A percentile compares a stretch with the other conserved stretches of the same genome.
phyloP scores from a whole-genome alignment of 306 rosid genomes.

The Prinsepia uniflora region DNA sequence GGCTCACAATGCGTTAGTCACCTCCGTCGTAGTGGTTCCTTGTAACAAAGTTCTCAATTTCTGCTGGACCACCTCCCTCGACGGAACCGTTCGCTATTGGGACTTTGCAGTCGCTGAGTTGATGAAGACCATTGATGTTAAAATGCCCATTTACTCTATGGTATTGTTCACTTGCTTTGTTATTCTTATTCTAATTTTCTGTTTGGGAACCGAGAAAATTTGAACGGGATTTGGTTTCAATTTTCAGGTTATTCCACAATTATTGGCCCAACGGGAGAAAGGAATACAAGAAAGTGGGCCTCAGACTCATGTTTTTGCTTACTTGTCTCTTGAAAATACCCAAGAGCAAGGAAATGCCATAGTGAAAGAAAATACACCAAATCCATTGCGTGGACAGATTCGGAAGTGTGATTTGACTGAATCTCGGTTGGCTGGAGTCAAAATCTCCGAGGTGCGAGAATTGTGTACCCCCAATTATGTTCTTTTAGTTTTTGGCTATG shows the following conservation, averaged over 20 bases:
- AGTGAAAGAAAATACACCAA: slow-evolving; percentile 14
- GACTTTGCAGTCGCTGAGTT: slow-evolving; percentile 63
- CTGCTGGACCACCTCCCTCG: slow-evolving; percentile 84
- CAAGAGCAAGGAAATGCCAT: slow-evolving; percentile 19
- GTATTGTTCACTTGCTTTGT: slow-evolving; percentile 28
- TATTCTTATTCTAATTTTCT: not conserved
- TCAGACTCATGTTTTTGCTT: slow-evolving; percentile 40
- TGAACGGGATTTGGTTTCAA: not conserved
- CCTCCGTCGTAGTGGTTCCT: slow-evolving; percentile 62
- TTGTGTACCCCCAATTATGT: not conserved
- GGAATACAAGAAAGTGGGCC: slow-evolving; percentile 4
- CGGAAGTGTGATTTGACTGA: slow-evolving; percentile 74
- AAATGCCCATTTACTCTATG: slow-evolving; percentile 67
- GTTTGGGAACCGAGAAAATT: not conserved
- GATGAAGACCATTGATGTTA: slow-evolving; percentile 48
- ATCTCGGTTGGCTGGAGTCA: slow-evolving; percentile 35
- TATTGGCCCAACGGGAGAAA: slow-evolving; percentile 30
- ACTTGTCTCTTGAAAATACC: slow-evolving; percentile 49
- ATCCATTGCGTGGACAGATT: slow-evolving; percentile 50
- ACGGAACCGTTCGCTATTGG: slow-evolving; percentile 84
- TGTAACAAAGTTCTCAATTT: slow-evolving; percentile 38
- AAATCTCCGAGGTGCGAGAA: slow-evolving; percentile 56
- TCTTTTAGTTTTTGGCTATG: not conserved
- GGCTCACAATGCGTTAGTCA: slow-evolving; percentile 65
- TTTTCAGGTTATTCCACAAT: slow-evolving; percentile 72